phyloP scores from a whole-genome alignment of 2,329 filamentous ascomycete species.

The Incumbomyces delicatus region DNA sequence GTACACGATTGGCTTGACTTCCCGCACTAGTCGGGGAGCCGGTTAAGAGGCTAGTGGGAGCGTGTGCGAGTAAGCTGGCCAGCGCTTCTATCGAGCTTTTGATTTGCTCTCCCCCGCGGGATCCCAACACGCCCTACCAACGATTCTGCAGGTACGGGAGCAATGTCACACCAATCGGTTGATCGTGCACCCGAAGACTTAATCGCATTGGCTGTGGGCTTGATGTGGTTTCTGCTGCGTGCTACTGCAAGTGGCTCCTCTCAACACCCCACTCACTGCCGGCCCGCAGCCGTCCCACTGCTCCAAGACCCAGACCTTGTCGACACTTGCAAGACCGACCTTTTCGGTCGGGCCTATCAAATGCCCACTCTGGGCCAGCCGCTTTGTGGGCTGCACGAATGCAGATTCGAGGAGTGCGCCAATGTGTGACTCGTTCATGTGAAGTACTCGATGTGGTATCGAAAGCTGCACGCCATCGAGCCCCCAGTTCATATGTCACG shows the following conservation, averaged over 20 bases:
- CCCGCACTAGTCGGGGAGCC: background rate
- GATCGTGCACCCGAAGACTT: no score
- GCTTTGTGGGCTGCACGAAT: background rate
- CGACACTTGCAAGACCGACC: background rate
- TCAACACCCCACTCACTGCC: background rate
- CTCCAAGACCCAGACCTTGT: no score
- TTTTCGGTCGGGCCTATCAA: background rate
- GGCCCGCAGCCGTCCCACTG: constrained; percentile 1
- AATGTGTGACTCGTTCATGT: background rate
- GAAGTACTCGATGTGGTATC: background rate
- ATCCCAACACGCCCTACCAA: background rate
- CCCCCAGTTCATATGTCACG: background rate
- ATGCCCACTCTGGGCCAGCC: background rate
- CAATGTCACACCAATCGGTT: constrained; percentile 1
- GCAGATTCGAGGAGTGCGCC: background rate
- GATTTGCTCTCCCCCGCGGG: background rate
- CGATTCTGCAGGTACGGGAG: background rate
- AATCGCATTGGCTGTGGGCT: no score
- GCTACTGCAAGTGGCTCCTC: no score
- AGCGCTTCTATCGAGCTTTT: background rate
- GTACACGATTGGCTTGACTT: background rate
- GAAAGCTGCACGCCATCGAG: background rate
- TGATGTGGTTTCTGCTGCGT: no score
- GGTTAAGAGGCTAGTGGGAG: background rate
- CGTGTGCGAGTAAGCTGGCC: background rate